Base-by-base conservation (phyloP, 2,329 filamentous ascomycete species). In the Fusarium haematococcum region DNA sequence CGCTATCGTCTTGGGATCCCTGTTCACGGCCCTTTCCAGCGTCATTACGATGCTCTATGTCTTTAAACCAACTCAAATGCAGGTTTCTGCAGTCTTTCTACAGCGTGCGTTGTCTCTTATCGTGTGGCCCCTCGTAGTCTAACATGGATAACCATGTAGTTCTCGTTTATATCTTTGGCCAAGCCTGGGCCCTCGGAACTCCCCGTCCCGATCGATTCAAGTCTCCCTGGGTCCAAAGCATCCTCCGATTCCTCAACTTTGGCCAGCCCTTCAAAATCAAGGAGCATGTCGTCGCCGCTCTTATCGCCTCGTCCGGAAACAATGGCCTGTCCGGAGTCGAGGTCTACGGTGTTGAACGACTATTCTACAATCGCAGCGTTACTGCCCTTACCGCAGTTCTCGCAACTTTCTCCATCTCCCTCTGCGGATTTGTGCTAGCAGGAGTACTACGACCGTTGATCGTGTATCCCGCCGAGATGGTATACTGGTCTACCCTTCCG, bases 391-490 rank as follows among this genome's bases (percentile, higher is more conserved):
- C 79, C 2, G 80, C 75, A 0, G 67, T 81, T 5, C 70, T 80
- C 6, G 70, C 74, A 8, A 79, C 75, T 13, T 79, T 79, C n/a
- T 80, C 79, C 1, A 78, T 78, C 6, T 76, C 78, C 0, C 75
- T 81, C 9, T 80, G 75, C 39, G 80, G 80, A 3, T 81, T 80
- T 48, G 79, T 79, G 5, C 48, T 81, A 11, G 79, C 78, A 1
- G 79, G 79, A 7, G 30, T 80, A 0, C 39, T 81, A 2, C 77
- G 80, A 1, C 78, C 80, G 0, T 41, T 82, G 6, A 80, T 81
- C 20, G 79, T 82, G 16, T 80, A 81, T 30, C 80, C 79, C 5
- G 74, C 77, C 11, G 79, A 82, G 57, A 81, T 81, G 78, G 80
- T 82, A 0, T 81, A 81, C 63, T 81, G 79, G 80, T 72, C 72